A percentile compares a stretch with the other conserved stretches of the same genome.
Evolutionary conservation across 2,329 filamentous ascomycete genomes (phyloP).

Genomic region (Diaporthe destruens): DNA sequence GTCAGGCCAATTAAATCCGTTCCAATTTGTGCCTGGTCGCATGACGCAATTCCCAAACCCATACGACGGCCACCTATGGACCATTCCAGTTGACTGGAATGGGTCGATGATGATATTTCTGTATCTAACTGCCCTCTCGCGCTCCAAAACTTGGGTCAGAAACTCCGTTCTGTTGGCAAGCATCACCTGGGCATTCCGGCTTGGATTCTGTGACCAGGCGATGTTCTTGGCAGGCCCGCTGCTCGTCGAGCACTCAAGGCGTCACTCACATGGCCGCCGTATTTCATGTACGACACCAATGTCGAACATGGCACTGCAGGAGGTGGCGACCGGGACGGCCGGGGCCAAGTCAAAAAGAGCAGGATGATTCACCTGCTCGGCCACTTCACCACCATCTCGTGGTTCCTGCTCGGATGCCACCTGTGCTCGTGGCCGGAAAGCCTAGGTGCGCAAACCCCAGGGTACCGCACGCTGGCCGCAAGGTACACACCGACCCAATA

Average conservation of each 20-base stretch:
- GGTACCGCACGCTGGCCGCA: not conserved
- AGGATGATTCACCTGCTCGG: not conserved
- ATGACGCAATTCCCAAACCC: slow-evolving; percentile 22
- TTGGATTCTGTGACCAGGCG: slow-evolving; percentile 21
- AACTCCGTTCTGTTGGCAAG: slow-evolving; percentile 37
- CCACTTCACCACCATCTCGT: not conserved
- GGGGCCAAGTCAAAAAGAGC: not conserved
- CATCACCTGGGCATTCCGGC: slow-evolving; percentile 37
- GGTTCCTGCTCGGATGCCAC: slow-evolving; percentile 14
- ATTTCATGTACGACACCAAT: not conserved
- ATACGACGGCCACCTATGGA: slow-evolving; percentile 45
- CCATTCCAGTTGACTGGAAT: slow-evolving; percentile 45
- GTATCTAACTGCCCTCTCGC: slow-evolving; percentile 40
- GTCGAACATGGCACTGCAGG: not conserved
- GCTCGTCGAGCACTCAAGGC: slow-evolving; percentile 45
- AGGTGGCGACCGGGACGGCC: not conserved
- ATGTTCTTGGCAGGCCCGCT: slow-evolving; percentile 42
- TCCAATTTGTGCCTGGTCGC: slow-evolving; percentile 1
- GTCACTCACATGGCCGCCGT: slow-evolving; percentile 5
- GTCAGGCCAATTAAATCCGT: not conserved
- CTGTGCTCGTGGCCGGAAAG: slow-evolving; percentile 23
- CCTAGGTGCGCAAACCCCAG: not conserved
- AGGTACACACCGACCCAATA: not conserved
- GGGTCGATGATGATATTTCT: slow-evolving; percentile 43
- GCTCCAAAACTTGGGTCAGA: slow-evolving; percentile 42